Percentiles rank a stretch among this genome's conserved stretches.
Conservation (phyloP, 2,329 filamentous ascomycete genomes). For the Microdochium trichocladiopsis region DNA sequence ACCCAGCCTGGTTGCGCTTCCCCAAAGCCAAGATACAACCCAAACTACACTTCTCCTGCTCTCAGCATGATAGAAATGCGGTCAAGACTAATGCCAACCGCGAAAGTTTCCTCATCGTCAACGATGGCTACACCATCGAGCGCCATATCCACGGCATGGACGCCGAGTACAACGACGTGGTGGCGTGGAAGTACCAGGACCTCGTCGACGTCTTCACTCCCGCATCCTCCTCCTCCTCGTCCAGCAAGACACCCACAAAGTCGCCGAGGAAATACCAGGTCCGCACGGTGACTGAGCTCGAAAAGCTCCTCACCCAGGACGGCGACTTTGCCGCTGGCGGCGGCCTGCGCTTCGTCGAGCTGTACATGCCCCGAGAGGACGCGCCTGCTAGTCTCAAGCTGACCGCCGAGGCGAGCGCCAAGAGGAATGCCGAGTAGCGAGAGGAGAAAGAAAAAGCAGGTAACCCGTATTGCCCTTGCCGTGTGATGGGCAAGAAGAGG, state of each 20-base stretch:
- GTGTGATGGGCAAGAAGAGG: background rate
- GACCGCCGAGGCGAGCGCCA: conserved; percentile 65
- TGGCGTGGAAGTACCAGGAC: conserved; percentile 65
- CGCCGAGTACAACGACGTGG: conserved; percentile 74
- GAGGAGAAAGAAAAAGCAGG: background rate
- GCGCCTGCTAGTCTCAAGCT: conserved; percentile 63
- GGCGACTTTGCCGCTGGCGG: conserved; percentile 52
- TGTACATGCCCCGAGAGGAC: conserved; percentile 75
- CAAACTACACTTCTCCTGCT: too few relatives aligned
- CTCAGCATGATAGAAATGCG: too few relatives aligned
- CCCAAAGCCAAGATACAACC: too few relatives aligned
- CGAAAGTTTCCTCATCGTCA: conserved; percentile 70
- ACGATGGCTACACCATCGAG: conserved; percentile 86
- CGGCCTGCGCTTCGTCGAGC: conserved; percentile 65
- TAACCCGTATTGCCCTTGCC: too few relatives aligned
- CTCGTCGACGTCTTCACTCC: conserved; percentile 53
- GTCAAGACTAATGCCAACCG: too few relatives aligned
- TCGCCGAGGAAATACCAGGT: conserved; percentile 40
- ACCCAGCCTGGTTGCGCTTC: too few relatives aligned
- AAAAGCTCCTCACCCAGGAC: conserved; percentile 53
- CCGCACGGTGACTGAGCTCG: conserved; percentile 62
- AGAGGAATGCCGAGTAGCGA: conserved; percentile 44
- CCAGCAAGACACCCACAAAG: background rate
- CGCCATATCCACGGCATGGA: conserved; percentile 81
- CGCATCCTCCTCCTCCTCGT: background rate